phyloP scores from a whole-genome alignment of 1,139 yeast species.

The Taiozyma sp. region DNA sequence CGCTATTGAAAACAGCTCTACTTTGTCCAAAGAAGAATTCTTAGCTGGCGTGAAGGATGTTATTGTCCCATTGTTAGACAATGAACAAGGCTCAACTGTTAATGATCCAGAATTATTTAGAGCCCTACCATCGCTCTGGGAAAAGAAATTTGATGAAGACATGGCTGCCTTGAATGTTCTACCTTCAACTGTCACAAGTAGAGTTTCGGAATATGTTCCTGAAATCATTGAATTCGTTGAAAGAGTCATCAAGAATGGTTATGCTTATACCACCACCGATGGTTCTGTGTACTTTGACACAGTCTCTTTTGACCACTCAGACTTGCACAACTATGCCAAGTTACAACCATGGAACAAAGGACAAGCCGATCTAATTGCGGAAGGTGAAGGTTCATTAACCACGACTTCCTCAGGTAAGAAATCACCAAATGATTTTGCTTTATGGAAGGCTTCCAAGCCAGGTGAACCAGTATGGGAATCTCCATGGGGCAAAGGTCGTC shows the following conservation, averaged over 20 bases:
- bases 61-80: slow-evolving; percentile 68
- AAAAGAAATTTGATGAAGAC: slow-evolving; percentile 73
- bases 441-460: slow-evolving; percentile 94
- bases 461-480: slow-evolving; percentile 98
- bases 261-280: slow-evolving; percentile 73
- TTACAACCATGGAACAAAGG: slow-evolving; percentile 98
- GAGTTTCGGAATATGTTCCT: slow-evolving; percentile 97
- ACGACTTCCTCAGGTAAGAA: slow-evolving; percentile 51
- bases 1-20: slow-evolving; percentile 29
- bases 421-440: slow-evolving; percentile 83
- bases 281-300: slow-evolving; percentile 98
- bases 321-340: slow-evolving; percentile 83
- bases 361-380: slow-evolving; percentile 76
- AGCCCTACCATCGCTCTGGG: slow-evolving; percentile 87
- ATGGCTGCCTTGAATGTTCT: slow-evolving; percentile 82
- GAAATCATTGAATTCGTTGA: slow-evolving; percentile 80
- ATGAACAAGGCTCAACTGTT: slow-evolving; percentile 64
- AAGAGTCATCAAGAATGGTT: slow-evolving; percentile 70
- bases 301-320: slow-evolving; percentile 62
- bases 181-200: slow-evolving; percentile 79
- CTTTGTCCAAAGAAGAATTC: slow-evolving; percentile 33
- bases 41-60: slow-evolving; percentile 58
- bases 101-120: slow-evolving; percentile 82
- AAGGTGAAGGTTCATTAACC: slow-evolving; percentile 90
- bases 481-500: slow-evolving; percentile 97